Evolutionary conservation across 495 filamentous ascomycete genomes (phyloP).

Genomic region (Podospora didyma): DNA sequence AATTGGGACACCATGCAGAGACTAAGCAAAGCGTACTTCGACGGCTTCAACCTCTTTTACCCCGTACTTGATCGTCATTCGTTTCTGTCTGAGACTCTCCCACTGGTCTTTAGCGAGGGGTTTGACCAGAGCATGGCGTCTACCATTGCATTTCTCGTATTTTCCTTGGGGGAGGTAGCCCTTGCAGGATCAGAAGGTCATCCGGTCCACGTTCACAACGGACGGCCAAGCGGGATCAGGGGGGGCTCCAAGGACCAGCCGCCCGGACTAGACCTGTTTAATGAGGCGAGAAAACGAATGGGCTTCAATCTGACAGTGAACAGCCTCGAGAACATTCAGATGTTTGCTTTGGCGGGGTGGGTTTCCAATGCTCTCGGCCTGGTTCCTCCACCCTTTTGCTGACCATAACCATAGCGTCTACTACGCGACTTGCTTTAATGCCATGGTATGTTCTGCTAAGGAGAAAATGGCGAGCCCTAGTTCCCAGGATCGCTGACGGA

Average conservation of each 20-base stretch:
- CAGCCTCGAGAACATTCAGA: slow-evolving; percentile 55
- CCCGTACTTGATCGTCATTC: slow-evolving; percentile 52
- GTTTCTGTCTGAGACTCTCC: slow-evolving; percentile 46
- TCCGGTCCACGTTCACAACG: slow-evolving; percentile 40
- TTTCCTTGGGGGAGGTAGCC: slow-evolving; percentile 53
- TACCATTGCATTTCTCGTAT: slow-evolving; percentile 52
- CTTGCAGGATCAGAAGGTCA: slow-evolving; percentile 42
- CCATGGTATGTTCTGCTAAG: slow-evolving; percentile 42
- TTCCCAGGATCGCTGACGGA: slow-evolving; percentile 10
- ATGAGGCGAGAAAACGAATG: slow-evolving; percentile 55
- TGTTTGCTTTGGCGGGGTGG: slow-evolving; percentile 50
- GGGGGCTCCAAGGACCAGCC: slow-evolving; percentile 45
- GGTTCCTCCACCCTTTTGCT: neutral
- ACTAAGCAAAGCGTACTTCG: slow-evolving; percentile 51
- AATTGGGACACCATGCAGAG: slow-evolving; percentile 47
- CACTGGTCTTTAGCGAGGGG: slow-evolving; percentile 41
- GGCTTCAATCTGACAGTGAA: slow-evolving; percentile 53
- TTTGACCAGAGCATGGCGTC: slow-evolving; percentile 46
- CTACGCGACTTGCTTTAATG: slow-evolving; percentile 46
- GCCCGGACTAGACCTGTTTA: slow-evolving; percentile 56
- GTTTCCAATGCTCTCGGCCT: slow-evolving; percentile 7
- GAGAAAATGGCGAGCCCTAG: no score
- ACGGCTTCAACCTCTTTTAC: slow-evolving; percentile 52
- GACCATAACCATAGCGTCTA: slow-evolving; percentile 45
- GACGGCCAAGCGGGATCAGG: slow-evolving; percentile 48